Evolutionary conservation across 441 rosid species (phyloP), one percentile per base, ranked within the genome.

Genomic region (Melastoma candidum): DNA sequence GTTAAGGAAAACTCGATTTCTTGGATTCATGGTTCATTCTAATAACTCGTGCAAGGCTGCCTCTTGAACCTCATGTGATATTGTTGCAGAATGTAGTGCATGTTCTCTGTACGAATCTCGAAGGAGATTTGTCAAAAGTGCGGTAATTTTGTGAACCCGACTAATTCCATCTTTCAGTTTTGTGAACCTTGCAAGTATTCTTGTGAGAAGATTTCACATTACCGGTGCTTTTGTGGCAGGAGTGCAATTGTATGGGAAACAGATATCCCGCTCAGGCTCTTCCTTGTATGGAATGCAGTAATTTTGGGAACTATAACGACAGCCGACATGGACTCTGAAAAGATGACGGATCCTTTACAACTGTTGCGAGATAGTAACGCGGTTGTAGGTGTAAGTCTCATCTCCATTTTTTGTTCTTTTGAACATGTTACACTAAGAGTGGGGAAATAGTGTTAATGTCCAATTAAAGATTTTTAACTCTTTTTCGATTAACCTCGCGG

Each of bases 101-200:
- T 0, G 90, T 90, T 77, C 75, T 87, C 60, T 90, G 97, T 72
- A 80, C 93, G 14, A 84, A 87, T 74, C 88, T 87, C 61, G 98
- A 90, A 77, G 98, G 98, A 76, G 73, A 90, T 78, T 69, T 90
- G 70, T 82, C 90, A 59, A 87, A 80, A 87, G 95, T 85, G 78
- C 87, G 96, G 95, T 87, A 84, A 75, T 60, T 29, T 29, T 29
- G 36, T 29, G 36, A 29, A 29, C 36, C 36, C 36, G 7, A 29
- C 36, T 3, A 29, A 29, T 6, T 3, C 36, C 7, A 6, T 29
- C 7, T 29, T 29, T 29, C 7, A 6, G 36, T 29, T 29, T 29
- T 6, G 36, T 29, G 36, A 29, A 29, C 36, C 36, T 29, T 3
- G 36, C 36, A 29, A 29, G 3, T 29, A 29, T 29, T 6, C 36